Conservation (phyloP, 805 yeast genomes). For the Spathaspora girioi region DNA sequence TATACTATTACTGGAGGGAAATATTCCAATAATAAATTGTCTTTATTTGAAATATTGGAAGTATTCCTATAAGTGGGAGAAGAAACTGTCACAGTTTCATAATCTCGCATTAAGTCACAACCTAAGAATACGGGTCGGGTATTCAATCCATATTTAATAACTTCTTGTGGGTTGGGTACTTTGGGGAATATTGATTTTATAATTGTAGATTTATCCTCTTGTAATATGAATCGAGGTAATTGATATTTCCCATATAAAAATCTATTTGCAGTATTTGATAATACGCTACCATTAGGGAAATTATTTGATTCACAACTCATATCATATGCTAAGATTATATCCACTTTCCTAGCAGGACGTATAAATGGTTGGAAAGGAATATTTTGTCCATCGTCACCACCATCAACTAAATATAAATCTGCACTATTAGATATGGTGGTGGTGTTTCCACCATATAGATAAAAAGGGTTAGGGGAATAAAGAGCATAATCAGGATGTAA, state of each 20-base stretch:
- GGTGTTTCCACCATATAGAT: conserved; percentile 9
- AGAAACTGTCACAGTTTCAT: conserved; percentile 2
- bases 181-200: conserved; percentile 28
- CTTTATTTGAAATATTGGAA: not conserved
- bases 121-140: conserved; percentile 39
- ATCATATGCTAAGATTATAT: conserved; percentile 39
- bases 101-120: conserved; percentile 34
- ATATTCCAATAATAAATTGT: conserved; percentile 10
- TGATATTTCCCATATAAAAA: conserved; percentile 16
- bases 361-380: conserved; percentile 45
- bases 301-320: conserved; percentile 50
- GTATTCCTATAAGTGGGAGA: not conserved
- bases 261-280: conserved; percentile 36
- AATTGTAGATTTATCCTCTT: not conserved
- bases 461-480: conserved; percentile 62
- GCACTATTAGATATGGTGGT: conserved; percentile 10
- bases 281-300: conserved; percentile 58
- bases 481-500: conserved; percentile 57
- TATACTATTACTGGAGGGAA: conserved; percentile 56
- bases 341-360: conserved; percentile 31
- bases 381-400: conserved; percentile 49
- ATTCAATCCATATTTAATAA: conserved; percentile 16
- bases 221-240: conserved; percentile 13
- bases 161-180: conserved; percentile 27
- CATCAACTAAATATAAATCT: conserved; percentile 38